Evolutionary conservation across 2,329 filamentous ascomycete species (phyloP).

Genomic region (Fusarium lateritium): DNA sequence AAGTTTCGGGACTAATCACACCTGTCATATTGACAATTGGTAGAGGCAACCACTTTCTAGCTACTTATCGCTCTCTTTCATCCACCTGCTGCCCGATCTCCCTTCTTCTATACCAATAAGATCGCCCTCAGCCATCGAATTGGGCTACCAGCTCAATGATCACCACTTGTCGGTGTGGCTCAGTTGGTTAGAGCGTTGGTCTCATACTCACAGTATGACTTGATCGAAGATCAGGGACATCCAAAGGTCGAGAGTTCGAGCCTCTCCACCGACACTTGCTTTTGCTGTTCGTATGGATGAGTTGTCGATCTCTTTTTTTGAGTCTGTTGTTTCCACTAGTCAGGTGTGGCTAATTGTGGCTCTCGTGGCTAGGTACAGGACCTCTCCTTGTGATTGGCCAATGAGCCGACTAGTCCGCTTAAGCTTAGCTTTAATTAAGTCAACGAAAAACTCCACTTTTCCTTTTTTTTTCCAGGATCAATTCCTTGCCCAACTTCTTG

Average conservation of each 20-base stretch:
- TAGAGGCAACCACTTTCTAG: too few species aligned
- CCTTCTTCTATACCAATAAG: constrained; percentile 8
- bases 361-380: not conserved
- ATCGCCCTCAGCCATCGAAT: constrained; percentile 13
- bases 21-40: not conserved
- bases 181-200: constrained; percentile 52
- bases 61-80: rapidly evolving
- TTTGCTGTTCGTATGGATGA: constrained; percentile 4
- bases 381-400: too few species aligned
- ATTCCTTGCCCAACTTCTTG: not conserved
- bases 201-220: constrained; percentile 46
- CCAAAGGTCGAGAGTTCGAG: constrained; percentile 52
- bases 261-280: constrained; percentile 46
- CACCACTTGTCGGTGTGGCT: constrained; percentile 45
- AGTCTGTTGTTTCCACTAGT: not conserved
- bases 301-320: constrained; percentile 1
- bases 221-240: constrained; percentile 44
- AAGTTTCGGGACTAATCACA: not conserved
- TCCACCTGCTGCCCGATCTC: rapidly evolving
- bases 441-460: too few species aligned
- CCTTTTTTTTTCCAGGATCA: not conserved
- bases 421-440: too few species aligned
- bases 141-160: constrained; percentile 17
- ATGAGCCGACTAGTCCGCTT: too few species aligned
- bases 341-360: too few species aligned